Evolutionary conservation across 2,329 filamentous ascomycete genomes (phyloP).

Genomic region (Myriosclerotinia duriaeana): DNA sequence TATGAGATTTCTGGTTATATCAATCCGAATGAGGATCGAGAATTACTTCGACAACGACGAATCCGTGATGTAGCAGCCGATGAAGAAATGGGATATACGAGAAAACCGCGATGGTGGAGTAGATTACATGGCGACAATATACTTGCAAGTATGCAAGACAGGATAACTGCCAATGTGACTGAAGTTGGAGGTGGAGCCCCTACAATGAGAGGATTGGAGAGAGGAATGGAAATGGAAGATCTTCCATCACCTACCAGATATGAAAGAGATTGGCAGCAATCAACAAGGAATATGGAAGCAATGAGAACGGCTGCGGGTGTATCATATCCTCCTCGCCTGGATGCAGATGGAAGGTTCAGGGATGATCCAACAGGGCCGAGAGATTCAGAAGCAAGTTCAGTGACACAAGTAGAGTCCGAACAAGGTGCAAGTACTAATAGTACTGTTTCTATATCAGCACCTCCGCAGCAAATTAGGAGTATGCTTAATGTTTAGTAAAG

Average conservation of each 20-base stretch:
- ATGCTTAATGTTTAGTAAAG: slow-evolving; percentile 45
- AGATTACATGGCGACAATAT: slow-evolving; percentile 40
- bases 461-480: slow-evolving; percentile 42
- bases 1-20: slow-evolving; percentile 57
- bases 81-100: slow-evolving; percentile 58
- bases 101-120: slow-evolving; percentile 67
- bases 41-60: slow-evolving; percentile 63
- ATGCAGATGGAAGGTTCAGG: slow-evolving; percentile 23
- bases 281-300: slow-evolving; percentile 47
- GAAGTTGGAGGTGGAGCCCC: slow-evolving; percentile 42
- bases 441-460: slow-evolving; percentile 34
- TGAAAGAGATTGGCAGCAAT: slow-evolving; percentile 5
- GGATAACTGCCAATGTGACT: slow-evolving; percentile 39
- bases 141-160: slow-evolving; percentile 39
- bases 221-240: slow-evolving; percentile 44
- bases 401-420: slow-evolving; percentile 16
- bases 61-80: slow-evolving; percentile 56
- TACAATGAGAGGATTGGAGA: slow-evolving; percentile 37
- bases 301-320: slow-evolving; percentile 27
- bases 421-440: slow-evolving; percentile 33
- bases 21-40: slow-evolving; percentile 69
- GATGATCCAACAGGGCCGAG: slow-evolving; percentile 26
- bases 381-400: slow-evolving; percentile 20
- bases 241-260: slow-evolving; percentile 30
- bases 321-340: slow-evolving; percentile 26